Percentiles rank a stretch among this genome's conserved stretches.
phyloP scores from a whole-genome alignment of 305 asterid genomes.

The Euphrasia arctica region DNA sequence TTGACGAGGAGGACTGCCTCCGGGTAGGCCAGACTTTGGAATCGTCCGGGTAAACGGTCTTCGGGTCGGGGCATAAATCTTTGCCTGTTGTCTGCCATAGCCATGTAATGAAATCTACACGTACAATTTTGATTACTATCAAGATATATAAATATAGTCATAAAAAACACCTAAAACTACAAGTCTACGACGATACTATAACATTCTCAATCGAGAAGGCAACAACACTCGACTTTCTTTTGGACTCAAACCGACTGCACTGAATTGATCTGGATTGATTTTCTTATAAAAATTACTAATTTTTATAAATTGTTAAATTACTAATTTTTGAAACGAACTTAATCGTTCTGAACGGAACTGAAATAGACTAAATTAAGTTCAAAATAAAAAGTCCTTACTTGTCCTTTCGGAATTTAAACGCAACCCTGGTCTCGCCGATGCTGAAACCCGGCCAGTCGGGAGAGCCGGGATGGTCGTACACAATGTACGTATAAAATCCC shows the following conservation, averaged over 20 bases:
- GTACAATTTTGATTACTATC: conserved; percentile 11
- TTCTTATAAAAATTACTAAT: too few relatives aligned
- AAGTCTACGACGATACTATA: background rate
- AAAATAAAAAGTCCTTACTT: conserved; percentile 27
- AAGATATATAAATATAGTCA: background rate
- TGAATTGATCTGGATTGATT: too few relatives aligned
- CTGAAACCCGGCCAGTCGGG: conserved; percentile 94
- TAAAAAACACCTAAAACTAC: background rate
- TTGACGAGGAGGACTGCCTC: conserved; percentile 90
- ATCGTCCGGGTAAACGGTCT: conserved; percentile 79
- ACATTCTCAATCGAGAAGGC: background rate
- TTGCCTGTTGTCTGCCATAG: conserved; percentile 65
- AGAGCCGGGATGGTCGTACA: conserved; percentile 86
- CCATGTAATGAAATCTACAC: conserved; percentile 88
- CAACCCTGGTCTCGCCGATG: conserved; percentile 92
- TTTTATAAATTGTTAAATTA: too few relatives aligned
- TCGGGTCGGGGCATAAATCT: conserved; percentile 93
- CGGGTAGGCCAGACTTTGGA: conserved; percentile 75
- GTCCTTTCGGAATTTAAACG: conserved; percentile 92
- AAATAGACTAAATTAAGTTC: too few relatives aligned
- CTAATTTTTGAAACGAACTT: too few relatives aligned
- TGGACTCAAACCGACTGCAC: too few relatives aligned
- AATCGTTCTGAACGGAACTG: too few relatives aligned
- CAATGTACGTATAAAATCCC: conserved; percentile 87
- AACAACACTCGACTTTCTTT: too few relatives aligned